Conservation (phyloP, 129 eudicot species). For the Chrysanthemum seticuspe region DNA sequence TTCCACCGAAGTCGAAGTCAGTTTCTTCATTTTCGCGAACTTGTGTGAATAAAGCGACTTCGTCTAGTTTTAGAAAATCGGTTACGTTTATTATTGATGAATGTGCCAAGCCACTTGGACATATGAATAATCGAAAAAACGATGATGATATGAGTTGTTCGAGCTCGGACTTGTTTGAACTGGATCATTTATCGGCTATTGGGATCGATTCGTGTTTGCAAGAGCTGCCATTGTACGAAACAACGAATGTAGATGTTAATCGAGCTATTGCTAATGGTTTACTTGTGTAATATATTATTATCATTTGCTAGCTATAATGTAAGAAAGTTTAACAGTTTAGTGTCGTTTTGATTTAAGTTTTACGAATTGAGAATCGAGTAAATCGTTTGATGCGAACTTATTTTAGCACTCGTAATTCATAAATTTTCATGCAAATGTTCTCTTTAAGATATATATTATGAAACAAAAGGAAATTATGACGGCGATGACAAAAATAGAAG, state of each 20-base stretch:
- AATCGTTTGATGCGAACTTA: too few species aligned
- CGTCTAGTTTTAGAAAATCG: conserved; percentile 50
- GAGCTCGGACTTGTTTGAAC: conserved; percentile 86
- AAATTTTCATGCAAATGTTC: too few species aligned
- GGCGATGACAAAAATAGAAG: too few species aligned
- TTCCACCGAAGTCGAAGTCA: conserved; percentile 37
- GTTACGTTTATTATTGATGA: conserved; percentile 61
- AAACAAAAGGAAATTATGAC: too few species aligned
- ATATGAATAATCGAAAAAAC: background rate
- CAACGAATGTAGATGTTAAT: conserved; percentile 65
- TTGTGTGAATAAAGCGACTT: conserved; percentile 54
- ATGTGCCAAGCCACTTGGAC: conserved; percentile 43
- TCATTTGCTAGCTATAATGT: background rate
- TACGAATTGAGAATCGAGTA: too few species aligned
- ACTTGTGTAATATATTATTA: conserved; percentile 25
- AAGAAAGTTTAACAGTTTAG: background rate
- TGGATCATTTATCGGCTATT: conserved; percentile 53
- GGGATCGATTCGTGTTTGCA: conserved; percentile 59
- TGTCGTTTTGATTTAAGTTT: too few species aligned
- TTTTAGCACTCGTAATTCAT: too few species aligned
- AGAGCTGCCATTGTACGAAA: conserved; percentile 85
- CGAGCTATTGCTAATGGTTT: conserved; percentile 64
- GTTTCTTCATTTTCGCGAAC: conserved; percentile 70
- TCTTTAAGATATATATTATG: too few species aligned
- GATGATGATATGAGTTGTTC: conserved; percentile 47